A percentile compares a stretch with the other conserved stretches of the same genome.
These are phyloP conservation scores for Limnanthes douglasii DNA, from an alignment of 345 rosid species.

Conservation along the genomic window DNA sequence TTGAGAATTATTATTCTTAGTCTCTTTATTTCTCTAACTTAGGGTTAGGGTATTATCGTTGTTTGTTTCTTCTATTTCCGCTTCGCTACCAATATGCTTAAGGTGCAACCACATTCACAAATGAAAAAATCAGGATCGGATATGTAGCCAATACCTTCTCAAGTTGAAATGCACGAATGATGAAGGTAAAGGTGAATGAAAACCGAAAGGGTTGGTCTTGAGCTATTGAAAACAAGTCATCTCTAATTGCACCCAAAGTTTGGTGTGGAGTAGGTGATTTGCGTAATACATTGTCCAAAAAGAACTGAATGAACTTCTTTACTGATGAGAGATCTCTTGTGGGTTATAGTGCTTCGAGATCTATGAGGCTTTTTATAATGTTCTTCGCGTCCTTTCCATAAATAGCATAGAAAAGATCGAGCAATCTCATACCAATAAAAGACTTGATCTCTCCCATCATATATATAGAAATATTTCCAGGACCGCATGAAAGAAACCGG, in stretches of 20 bases:
- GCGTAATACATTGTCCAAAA: constrained; percentile 67
- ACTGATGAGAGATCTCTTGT: constrained; percentile 93
- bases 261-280: constrained; percentile 79
- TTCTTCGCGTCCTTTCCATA: constrained; percentile 94
- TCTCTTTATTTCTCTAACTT: constrained; percentile 38
- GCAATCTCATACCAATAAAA: constrained; percentile 70
- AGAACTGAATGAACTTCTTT: constrained; percentile 86
- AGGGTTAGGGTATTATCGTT: constrained; percentile 85
- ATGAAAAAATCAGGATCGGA: constrained; percentile 81
- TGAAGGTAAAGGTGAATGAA: constrained; percentile 82
- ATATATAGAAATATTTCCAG: constrained; percentile 91
- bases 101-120: constrained; percentile 80
- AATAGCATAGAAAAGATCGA: constrained; percentile 77
- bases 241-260: constrained; percentile 81
- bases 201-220: constrained; percentile 92
- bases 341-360: constrained; percentile 89
- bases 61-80: too few species aligned
- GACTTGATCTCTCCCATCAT: constrained; percentile 99
- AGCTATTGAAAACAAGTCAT: constrained; percentile 93
- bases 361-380: constrained; percentile 71
- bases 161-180: constrained; percentile 74
- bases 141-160: constrained; percentile 71
- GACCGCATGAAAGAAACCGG: constrained; percentile 98
- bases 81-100: too few species aligned
- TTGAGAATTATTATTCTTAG: too few species aligned